Evolutionary conservation across 805 yeast genomes (phyloP), one percentile per base, ranked within the genome.

Genomic region (Dipodascus geniculatus): DNA sequence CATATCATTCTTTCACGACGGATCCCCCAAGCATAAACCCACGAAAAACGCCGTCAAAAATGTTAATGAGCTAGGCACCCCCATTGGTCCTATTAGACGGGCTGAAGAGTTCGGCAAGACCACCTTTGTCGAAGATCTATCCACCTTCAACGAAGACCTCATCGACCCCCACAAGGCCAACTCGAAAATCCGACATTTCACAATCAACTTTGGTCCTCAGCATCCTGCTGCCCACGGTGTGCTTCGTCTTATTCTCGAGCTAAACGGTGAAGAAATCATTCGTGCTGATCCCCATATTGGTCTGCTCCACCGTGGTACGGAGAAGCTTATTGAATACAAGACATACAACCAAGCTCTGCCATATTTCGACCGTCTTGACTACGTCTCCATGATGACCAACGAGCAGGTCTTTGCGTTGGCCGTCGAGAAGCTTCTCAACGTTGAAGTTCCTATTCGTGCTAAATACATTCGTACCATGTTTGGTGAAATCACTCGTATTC

Each of bases 191-290:
- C 81, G 95, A 69, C 95, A 86, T 67, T 87, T 87, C 74, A 87
- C 95, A 51, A 82, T 87, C 67, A 87, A 87, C 71, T 87, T 87
- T 67, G 96, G 95, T 38, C 96, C 96, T 50, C 96, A 87, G 72
- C 96, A 87, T 74, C 96, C 96, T 22, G 96, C 96, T 57, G 95
- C 95, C 24, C 96, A 87, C 73, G 96, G 96, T 61, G 96, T 87
- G 70, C 74, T 87, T 74, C 79, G 95, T 67, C 75, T 87, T 69
- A 87, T 87, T 69, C 74, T 87, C 65, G 96, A 87, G 72, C 77
- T 87, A 57, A 85, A 85, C 65, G 96, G 96, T 61, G 96, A 87
- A 71, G 95, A 87, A 69, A 83, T 87, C 61, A 79, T 87, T 50
- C 78, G 96, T 61, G 76, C 90, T 2, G 96, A 87, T 67, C 96